Conservation (phyloP, 371 early-diverging fungal species). For the Umbelopsis sp. region DNA sequence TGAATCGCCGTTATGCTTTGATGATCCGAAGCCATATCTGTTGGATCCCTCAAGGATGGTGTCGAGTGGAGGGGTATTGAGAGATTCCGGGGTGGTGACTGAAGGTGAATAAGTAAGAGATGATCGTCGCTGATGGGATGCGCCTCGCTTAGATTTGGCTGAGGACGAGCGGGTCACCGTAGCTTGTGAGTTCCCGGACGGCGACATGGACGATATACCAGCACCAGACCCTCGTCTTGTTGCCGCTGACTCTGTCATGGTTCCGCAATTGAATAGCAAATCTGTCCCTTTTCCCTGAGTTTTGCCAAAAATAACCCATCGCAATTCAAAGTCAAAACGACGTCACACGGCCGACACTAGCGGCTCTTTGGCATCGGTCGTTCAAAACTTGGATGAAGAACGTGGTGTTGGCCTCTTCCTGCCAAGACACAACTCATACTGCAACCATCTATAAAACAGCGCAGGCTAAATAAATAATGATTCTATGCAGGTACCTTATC, state of each 20-base stretch:
- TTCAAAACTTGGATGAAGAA: neutral
- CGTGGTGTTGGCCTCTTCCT: neutral
- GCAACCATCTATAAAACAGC: too few relatives aligned
- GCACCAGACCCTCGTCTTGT: slow-evolving; percentile 14
- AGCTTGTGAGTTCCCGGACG: neutral
- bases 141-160: slow-evolving; percentile 25
- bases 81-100: slow-evolving; percentile 20
- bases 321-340: slow-evolving; percentile 6
- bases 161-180: slow-evolving; percentile 29
- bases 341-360: neutral
- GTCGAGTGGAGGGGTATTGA: slow-evolving; percentile 24
- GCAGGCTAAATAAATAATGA: too few relatives aligned
- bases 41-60: slow-evolving; percentile 26
- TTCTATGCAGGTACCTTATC: too few relatives aligned
- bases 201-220: neutral
- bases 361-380: neutral
- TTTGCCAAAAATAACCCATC: neutral
- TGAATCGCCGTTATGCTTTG: slow-evolving; percentile 10
- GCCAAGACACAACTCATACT: too few relatives aligned
- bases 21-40: neutral
- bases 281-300: neutral
- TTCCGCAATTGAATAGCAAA: neutral
- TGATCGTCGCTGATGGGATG: slow-evolving; percentile 34
- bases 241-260: slow-evolving; percentile 9
- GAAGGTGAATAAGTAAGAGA: slow-evolving; percentile 17